Percentiles rank a stretch among this genome's conserved stretches.
These are phyloP conservation scores for Pleurotus citrinopileatus DNA, from an alignment of 768 basidiomycete species.

Conservation along the genomic window DNA sequence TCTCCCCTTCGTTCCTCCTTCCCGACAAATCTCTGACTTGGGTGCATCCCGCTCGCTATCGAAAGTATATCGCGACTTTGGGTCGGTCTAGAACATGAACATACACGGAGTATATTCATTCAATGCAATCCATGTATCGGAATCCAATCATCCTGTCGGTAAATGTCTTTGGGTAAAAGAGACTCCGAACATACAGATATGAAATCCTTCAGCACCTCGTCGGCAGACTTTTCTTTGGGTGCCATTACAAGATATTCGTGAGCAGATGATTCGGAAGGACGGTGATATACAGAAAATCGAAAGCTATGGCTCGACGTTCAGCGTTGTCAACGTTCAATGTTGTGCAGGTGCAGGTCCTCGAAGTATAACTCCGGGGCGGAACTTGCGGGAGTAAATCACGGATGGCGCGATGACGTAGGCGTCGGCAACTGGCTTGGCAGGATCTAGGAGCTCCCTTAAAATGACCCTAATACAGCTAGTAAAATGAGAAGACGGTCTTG, in stretches of 20 bases:
- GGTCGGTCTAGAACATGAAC: constrained; percentile 35
- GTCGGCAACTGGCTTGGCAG: not conserved
- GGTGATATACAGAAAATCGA: no score
- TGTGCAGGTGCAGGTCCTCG: no score
- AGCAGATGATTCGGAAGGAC: not conserved
- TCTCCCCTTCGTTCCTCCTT: constrained; percentile 32
- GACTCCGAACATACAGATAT: constrained; percentile 43
- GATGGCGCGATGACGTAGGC: not conserved
- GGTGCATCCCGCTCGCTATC: constrained; percentile 58
- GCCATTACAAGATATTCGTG: constrained; percentile 9
- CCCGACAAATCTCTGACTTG: constrained; percentile 57
- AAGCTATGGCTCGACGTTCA: no score
- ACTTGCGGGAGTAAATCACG: not conserved
- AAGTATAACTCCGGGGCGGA: not conserved
- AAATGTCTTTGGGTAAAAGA: no score
- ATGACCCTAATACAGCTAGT: no score
- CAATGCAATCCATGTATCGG: no score
- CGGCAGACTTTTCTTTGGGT: constrained; percentile 21
- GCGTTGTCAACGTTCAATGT: no score
- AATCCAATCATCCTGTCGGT: no score
- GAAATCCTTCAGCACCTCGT: constrained; percentile 32
- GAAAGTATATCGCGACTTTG: constrained; percentile 54
- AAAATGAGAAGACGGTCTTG: no score
- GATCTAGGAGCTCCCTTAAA: no score
- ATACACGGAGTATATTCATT: not conserved